Evolutionary conservation across 2,329 filamentous ascomycete genomes (phyloP), one percentile per base, ranked within the genome.

Genomic region (Alternaria brassicae): DNA sequence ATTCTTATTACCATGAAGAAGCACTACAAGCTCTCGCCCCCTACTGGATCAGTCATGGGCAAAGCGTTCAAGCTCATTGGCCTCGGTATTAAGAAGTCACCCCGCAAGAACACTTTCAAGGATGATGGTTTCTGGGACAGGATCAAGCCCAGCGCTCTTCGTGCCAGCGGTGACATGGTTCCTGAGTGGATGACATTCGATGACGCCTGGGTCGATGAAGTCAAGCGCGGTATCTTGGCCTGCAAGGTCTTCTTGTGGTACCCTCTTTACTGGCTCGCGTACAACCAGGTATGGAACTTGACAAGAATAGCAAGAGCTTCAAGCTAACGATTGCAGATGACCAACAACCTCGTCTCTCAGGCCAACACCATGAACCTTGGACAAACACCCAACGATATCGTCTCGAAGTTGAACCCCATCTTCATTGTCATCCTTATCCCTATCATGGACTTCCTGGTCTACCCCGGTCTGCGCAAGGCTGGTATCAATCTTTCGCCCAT

Each of bases 141-240:
- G 2, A 83, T 86, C 58, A 90, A 89, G 77, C 89, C 89, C 3
- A 89, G 65, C 45, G 54, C 57, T 9, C 44, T 75, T 9, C 66
- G 58, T 13, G 69, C 67, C 7, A 63, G 60, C 41, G 79, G 83
- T 5, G 76, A 78, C 0, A 71, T 83, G 55, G 84, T 86, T 32
- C 89, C 89, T 1, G 50, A 63, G 0, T 92, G 89, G 89, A 92
- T 92, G 89, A 91, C 88, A 0, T 93, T 91, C 66, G 90, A 93
- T 61, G 91, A 93, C 66, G 86, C 86, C 58, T 93, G 89, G 89
- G 90, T 93, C 6, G 89, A 92, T 55, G 89, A 93, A 72, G 87
- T 93, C 45, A 82, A 83, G 53, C 88, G 90, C 75, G 90, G 89
- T 58, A 56, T 75, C 15, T 62, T 70, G 21, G 75, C 77, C 3